Evolutionary conservation across 169 alveolate genomes (phyloP), one percentile per base, ranked within the genome.

Genomic region (Plasmodium vivax): DNA sequence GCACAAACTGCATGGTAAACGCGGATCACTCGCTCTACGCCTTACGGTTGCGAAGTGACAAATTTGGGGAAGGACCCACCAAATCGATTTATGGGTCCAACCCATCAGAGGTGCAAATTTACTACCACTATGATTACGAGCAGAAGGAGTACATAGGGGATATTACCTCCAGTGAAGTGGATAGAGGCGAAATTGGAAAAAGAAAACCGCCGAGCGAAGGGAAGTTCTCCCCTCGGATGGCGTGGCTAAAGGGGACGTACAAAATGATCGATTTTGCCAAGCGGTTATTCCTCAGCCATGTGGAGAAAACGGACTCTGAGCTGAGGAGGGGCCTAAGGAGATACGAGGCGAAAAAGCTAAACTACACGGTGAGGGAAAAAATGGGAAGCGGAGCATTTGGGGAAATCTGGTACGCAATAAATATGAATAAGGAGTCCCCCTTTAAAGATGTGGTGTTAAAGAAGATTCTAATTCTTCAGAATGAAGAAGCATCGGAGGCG

Each of bases 391-490:
- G 94, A 12, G 38, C 88, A 16, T 90, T 58, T 80, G 94, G 94
- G 12, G 94, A 90, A 79, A 90, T 90, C 10, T 90, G 94, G 94
- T 90, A 90, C 45, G 94, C 91, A 36, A 90, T 90, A 56, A 74
- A 80, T 47, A 43, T 90, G 74, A 80, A 80, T 2, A 80, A 62
- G 27, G 54, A 90, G 12, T 7, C 34, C 12, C 85, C 72, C 27
- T 80, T 80, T 72, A 80, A 58, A 56, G 68, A 90, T 80, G 94
- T 90, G 0, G 94, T 90, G 6, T 80, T 90, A 32, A 90, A 90
- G 45, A 90, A 90, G 12, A 62, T 90, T 9, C 54, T 90, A 14
- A 90, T 90, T 38, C 82, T 27, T 12, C 81, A 80, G 34, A 34
- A 81, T 80, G 94, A 90, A 80, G 36, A 90, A 68, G n/a, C 82